These are phyloP conservation scores for Candida tetrigidarum DNA, from an alignment of 1,139 yeast genomes.

Conservation along the genomic window DNA sequence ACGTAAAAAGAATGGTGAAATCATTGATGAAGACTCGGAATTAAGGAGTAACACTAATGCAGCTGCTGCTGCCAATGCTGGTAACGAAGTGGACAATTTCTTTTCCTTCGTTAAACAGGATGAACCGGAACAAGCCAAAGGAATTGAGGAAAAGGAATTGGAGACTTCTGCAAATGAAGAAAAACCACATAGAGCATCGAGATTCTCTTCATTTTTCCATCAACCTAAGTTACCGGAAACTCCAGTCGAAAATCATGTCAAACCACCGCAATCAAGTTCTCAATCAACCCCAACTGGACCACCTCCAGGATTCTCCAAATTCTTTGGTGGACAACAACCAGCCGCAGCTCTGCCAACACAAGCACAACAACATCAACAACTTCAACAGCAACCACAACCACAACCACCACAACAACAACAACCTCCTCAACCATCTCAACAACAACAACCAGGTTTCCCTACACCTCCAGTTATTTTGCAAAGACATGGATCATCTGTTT, in stretches of 20 bases:
- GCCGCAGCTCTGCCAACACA: constrained; percentile 7
- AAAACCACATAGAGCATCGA: constrained; percentile 31
- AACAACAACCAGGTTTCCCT: constrained; percentile 8
- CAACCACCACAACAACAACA: constrained; percentile 9
- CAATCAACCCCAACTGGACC: constrained; percentile 13
- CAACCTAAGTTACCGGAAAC: constrained; percentile 10
- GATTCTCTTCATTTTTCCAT: constrained; percentile 51
- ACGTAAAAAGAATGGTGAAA: constrained; percentile 54
- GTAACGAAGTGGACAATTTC: constrained; percentile 56
- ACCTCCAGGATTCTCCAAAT: constrained; percentile 22
- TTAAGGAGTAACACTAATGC: constrained; percentile 15
- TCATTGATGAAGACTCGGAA: constrained; percentile 29
- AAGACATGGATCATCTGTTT: constrained; percentile 9
- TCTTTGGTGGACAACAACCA: constrained; percentile 15
- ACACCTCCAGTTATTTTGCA: constrained; percentile 11
- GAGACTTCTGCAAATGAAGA: constrained; percentile 22
- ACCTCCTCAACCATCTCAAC: constrained; percentile 10
- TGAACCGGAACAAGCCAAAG: constrained; percentile 24
- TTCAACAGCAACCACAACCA: constrained; percentile 12
- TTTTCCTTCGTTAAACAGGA: constrained; percentile 47
- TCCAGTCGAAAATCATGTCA: constrained; percentile 8
- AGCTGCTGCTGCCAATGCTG: constrained; percentile 27
- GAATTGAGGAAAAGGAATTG: constrained; percentile 8
- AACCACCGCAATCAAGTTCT: constrained; percentile 8
- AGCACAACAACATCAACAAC: constrained; percentile 13